Percentiles rank a stretch among this genome's conserved stretches.
These are phyloP conservation scores for Aspergillus chevalieri DNA, from an alignment of 2,329 filamentous ascomycete species.

Conservation along the genomic window DNA sequence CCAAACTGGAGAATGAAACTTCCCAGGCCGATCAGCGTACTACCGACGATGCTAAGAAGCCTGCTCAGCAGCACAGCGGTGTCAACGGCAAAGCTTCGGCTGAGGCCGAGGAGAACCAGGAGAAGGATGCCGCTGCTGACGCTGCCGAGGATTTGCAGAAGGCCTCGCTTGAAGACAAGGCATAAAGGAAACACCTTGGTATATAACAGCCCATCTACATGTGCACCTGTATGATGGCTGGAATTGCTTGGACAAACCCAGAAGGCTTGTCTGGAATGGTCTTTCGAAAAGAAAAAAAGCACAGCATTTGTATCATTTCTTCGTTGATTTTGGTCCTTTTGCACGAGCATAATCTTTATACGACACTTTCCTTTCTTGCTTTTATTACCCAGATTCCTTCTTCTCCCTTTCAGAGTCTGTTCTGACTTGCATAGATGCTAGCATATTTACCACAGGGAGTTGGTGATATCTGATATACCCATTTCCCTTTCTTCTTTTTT, in stretches of 20 bases:
- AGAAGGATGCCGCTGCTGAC: slow-evolving; percentile 55
- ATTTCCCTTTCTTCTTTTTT: not conserved
- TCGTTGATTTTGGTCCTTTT: slow-evolving; percentile 14
- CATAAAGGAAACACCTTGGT: slow-evolving; percentile 13
- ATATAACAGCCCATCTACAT: slow-evolving; percentile 14
- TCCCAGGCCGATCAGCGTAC: slow-evolving; percentile 30
- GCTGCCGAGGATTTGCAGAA: slow-evolving; percentile 56
- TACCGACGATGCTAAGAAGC: slow-evolving; percentile 51
- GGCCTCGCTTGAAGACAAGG: slow-evolving; percentile 54
- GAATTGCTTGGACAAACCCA: slow-evolving; percentile 8
- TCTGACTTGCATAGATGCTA: not conserved
- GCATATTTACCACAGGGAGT: not conserved
- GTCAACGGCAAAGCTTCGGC: slow-evolving; percentile 50
- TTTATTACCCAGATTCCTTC: not conserved
- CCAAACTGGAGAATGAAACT: slow-evolving; percentile 69
- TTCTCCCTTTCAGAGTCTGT: not conserved
- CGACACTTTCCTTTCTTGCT: not conserved
- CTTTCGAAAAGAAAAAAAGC: not conserved
- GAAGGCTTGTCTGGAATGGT: not conserved
- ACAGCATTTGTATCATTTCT: slow-evolving; percentile 7
- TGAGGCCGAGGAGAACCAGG: slow-evolving; percentile 50
- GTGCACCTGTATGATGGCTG: slow-evolving; percentile 12
- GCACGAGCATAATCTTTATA: not conserved
- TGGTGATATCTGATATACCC: not conserved
- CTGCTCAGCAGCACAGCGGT: slow-evolving; percentile 44